A percentile compares a stretch with the other conserved stretches of the same genome.
phyloP scores from a whole-genome alignment of 352 stramenopile species.

The Globisporangium viniferum region DNA sequence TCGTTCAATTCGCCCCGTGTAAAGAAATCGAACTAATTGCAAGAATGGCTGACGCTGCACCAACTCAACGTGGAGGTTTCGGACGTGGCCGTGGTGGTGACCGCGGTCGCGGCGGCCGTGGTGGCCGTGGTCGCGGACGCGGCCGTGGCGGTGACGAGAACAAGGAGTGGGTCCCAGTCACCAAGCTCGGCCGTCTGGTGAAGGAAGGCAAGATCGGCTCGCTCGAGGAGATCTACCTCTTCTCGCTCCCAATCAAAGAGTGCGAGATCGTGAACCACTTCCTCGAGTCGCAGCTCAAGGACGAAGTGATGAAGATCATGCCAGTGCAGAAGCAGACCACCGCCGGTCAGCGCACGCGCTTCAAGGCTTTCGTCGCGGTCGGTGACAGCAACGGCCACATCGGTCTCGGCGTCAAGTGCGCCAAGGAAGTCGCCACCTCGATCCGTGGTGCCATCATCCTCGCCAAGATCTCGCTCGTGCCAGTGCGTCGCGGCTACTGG shows the following conservation, averaged over 20 bases:
- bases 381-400: slow-evolving; percentile 99
- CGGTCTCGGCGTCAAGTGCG: slow-evolving; percentile 99
- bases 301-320: slow-evolving; percentile 99
- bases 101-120: slow-evolving; percentile 78
- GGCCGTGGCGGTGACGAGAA: slow-evolving; percentile 86
- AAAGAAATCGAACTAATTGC: slow-evolving; percentile 39
- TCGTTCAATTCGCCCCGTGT: slow-evolving; percentile 84
- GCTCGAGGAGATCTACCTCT: slow-evolving; percentile 99
- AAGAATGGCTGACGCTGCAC: slow-evolving; percentile 81
- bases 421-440: slow-evolving; percentile 98
- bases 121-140: slow-evolving; percentile 84
- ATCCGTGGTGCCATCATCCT: slow-evolving; percentile 99
- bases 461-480: slow-evolving; percentile 98
- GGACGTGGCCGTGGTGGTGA: slow-evolving; percentile 86
- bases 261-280: slow-evolving; percentile 99
- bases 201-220: slow-evolving; percentile 99
- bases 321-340: slow-evolving; percentile 99
- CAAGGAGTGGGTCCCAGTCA: slow-evolving; percentile 99
- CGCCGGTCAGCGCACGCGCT: slow-evolving; percentile 98
- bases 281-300: slow-evolving; percentile 97
- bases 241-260: slow-evolving; percentile 99
- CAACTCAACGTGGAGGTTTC: slow-evolving; percentile 91
- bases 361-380: slow-evolving; percentile 99
- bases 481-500: slow-evolving; percentile 99
- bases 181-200: slow-evolving; percentile 99